A percentile compares a stretch with the other conserved stretches of the same genome.
Evolutionary conservation across 306 rosid genomes (phyloP).

Genomic region (Alnus glutinosa): DNA sequence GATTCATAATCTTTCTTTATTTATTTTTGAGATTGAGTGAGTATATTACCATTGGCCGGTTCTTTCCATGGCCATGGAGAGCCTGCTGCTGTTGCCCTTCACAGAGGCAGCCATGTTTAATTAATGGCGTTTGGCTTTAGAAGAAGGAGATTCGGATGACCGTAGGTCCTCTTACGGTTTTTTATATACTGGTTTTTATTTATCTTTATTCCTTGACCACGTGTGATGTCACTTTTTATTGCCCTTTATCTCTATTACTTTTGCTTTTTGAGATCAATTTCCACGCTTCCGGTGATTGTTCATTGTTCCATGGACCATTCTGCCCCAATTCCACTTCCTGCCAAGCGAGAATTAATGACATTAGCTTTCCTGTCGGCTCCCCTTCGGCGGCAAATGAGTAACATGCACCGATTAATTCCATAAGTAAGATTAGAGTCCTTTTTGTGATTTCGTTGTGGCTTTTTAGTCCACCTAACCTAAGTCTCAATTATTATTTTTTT

Average conservation of each 20-base stretch:
- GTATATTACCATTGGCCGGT: slow-evolving; percentile 71
- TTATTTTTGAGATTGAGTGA: slow-evolving; percentile 1
- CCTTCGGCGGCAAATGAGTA: too few species aligned
- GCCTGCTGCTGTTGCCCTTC: slow-evolving; percentile 37
- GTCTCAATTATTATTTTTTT: too few species aligned
- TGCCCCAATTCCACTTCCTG: slow-evolving; percentile 18
- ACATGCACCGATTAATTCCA: too few species aligned
- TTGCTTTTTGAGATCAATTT: slow-evolving; percentile 15
- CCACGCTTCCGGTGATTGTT: background rate
- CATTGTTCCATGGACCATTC: background rate
- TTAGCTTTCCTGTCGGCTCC: background rate
- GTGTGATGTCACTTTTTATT: background rate
- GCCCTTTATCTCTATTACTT: background rate
- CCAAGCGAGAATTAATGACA: background rate
- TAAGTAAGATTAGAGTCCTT: too few species aligned
- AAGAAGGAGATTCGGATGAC: background rate
- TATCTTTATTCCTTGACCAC: background rate
- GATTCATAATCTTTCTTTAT: background rate
- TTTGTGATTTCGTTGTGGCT: too few species aligned
- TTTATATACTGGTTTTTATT: slow-evolving; percentile 14
- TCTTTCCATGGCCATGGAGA: slow-evolving; percentile 86
- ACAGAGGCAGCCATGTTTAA: slow-evolving; percentile 47
- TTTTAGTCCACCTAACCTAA: too few species aligned
- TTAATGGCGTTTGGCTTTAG: slow-evolving; percentile 4
- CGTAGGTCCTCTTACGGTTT: background rate